Conservation (phyloP, 805 yeast species). For the Yamadazyma nakazawae region DNA sequence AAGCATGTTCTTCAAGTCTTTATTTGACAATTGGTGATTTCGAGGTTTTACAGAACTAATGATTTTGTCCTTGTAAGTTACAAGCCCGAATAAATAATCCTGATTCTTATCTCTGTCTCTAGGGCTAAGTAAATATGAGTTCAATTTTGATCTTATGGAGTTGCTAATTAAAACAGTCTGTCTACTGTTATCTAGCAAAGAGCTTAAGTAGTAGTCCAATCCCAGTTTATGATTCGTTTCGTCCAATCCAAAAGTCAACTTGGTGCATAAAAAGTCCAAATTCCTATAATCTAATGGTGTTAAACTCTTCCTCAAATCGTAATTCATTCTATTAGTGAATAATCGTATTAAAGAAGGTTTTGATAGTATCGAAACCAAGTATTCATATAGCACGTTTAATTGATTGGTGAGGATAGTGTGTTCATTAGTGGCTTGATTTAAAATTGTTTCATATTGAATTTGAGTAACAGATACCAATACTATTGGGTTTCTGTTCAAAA, state of each 20-base stretch:
- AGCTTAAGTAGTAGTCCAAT: conserved; percentile 26
- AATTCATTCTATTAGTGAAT: conserved; percentile 69
- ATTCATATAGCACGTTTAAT: conserved; percentile 69
- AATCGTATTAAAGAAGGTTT: conserved; percentile 69
- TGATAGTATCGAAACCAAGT: conserved; percentile 78
- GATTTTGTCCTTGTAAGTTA: conserved; percentile 64
- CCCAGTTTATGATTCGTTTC: conserved; percentile 8
- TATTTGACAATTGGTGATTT: conserved; percentile 73
- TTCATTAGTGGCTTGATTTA: conserved; percentile 15
- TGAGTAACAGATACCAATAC: conserved; percentile 67
- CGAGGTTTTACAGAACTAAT: conserved; percentile 72
- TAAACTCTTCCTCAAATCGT: conserved; percentile 73
- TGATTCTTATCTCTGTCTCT: conserved; percentile 23
- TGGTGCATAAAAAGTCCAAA: conserved; percentile 53
- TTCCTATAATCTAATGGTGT: conserved; percentile 74
- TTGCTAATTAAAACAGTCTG: conserved; percentile 44
- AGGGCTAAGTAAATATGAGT: conserved; percentile 44
- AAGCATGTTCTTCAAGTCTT: conserved; percentile 74
- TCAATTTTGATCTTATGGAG: conserved; percentile 55
- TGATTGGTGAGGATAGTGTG: conserved; percentile 41
- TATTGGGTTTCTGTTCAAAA: conserved; percentile 64
- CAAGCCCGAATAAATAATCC: conserved; percentile 64
- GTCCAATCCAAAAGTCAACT: conserved; percentile 32
- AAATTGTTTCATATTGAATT: conserved; percentile 40
- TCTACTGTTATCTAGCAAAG: conserved; percentile 21